Base-by-base conservation (phyloP, 371 early-diverging fungal genomes). In the Entomophthora muscae region DNA sequence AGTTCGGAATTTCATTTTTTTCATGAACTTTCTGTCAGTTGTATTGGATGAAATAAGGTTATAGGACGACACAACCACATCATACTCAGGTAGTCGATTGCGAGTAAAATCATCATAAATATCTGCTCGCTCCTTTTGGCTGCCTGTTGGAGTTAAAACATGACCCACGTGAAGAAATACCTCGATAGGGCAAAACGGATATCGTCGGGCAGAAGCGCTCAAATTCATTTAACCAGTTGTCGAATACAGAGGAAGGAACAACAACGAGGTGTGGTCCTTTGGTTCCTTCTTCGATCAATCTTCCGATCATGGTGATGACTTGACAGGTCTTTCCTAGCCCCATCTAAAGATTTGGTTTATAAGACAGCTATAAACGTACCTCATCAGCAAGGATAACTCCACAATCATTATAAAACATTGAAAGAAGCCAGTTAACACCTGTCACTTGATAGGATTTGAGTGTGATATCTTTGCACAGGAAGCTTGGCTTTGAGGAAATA, bases 321-420 rank as follows among this genome's bases (percentile, higher is more conserved):
- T 99, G 99, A 22, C 98, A 76, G 0, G 99, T 99, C 74, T 99
- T 99, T 51, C 99, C 99, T 54, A 99, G 82, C 63, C 99, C 99
- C 62, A 61, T 61, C 52, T 58, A 27, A 32, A 12, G 10, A 58
- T 28, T 58, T 22, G 10, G 31, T 32, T 58, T 13, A 23, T 55
- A 58, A 28, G 22, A 13, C 30, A 28, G 22, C 13, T 22, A 13
- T 21, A 21, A 31, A 7, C 12, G 17, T 58, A 58, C 59, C 98
- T 98, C 99, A 77, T 99, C 99, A 31, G 99, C 99, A 26, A 99
- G 75, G 66, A 99, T 99, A 29, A 99, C 97, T 70, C 98, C 98
- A 70, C 99, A 91, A n/a, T 94, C 93, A 68, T 96, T 92, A 65
- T 95, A 88, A 69, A 86, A 95, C 64, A 98, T 77, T 0, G 90